Evolutionary conservation across 441 rosid species (phyloP).

Genomic region (Rhodomyrtus psidioides): DNA sequence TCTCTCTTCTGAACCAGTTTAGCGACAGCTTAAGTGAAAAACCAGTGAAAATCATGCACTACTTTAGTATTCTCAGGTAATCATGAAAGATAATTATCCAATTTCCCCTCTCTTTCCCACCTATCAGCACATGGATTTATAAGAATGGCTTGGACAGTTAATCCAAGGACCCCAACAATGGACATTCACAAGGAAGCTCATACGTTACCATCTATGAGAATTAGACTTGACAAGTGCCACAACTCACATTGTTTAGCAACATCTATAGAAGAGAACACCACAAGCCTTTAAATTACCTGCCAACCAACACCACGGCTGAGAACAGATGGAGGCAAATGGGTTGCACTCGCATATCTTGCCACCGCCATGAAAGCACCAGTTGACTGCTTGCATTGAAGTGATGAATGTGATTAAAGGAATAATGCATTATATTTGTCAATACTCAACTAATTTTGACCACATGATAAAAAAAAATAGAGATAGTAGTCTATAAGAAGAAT

Average conservation of each 20-base stretch:
- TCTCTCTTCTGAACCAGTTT: not conserved
- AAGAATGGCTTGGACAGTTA: not conserved
- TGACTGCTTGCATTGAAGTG: slow-evolving; percentile 36
- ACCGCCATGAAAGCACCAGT: slow-evolving; percentile 82
- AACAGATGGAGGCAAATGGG: slow-evolving; percentile 81
- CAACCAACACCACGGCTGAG: slow-evolving; percentile 98
- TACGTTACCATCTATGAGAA: not conserved
- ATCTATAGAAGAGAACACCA: not conserved
- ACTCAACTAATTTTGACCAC: too few relatives aligned
- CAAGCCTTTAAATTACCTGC: slow-evolving; percentile 49
- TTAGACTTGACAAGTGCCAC: not conserved
- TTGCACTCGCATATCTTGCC: slow-evolving; percentile 86
- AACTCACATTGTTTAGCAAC: not conserved
- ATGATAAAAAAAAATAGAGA: too few relatives aligned
- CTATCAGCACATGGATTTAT: not conserved
- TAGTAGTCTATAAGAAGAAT: too few relatives aligned
- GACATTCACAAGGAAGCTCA: not conserved
- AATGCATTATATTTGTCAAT: too few relatives aligned
- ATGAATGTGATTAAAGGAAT: too few relatives aligned
- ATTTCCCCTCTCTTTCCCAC: not conserved
- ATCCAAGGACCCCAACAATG: not conserved
- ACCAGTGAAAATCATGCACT: not conserved
- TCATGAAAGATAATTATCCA: not conserved
- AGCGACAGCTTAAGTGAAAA: not conserved
- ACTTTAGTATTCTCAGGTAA: not conserved